These are phyloP conservation scores for Cercospora brassicicola DNA, from an alignment of 2,329 filamentous ascomycete species.

Conservation along the genomic window DNA sequence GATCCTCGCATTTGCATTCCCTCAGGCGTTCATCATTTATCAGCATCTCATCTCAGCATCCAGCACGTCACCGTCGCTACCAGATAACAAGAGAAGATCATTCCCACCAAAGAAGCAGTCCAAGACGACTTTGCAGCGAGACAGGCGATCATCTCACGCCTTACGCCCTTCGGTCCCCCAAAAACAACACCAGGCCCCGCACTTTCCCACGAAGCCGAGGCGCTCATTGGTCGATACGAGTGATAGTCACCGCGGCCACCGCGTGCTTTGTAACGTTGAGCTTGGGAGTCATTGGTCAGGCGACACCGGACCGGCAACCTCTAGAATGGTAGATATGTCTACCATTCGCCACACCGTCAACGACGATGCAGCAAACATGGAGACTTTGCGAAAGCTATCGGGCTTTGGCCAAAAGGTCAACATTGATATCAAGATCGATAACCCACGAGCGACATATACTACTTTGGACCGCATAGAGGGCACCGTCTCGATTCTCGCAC, in stretches of 20 bases:
- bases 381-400: constrained; percentile 30
- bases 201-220: constrained; percentile 4
- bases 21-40: constrained; percentile 5
- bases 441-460: constrained; percentile 51
- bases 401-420: constrained; percentile 40
- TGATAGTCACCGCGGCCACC: not conserved
- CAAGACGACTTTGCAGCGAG: not conserved
- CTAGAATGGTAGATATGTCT: constrained; percentile 16
- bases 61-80: not conserved
- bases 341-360: constrained; percentile 9
- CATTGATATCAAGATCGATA: constrained; percentile 47
- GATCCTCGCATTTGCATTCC: constrained; percentile 1
- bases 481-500: constrained; percentile 51
- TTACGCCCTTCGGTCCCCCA: constrained; percentile 8
- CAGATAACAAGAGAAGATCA: not conserved
- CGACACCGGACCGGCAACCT: constrained; percentile 9
- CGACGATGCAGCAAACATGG: constrained; percentile 28
- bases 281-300: constrained; percentile 13
- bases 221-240: constrained; percentile 9
- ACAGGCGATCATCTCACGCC: constrained; percentile 6
- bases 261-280: constrained; percentile 6
- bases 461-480: constrained; percentile 60
- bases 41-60: constrained; percentile 4
- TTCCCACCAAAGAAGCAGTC: not conserved
- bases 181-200: constrained; percentile 3